Evolutionary conservation across 108 stramenopile species (phyloP).

Genomic region (Fragilariopsis cylindrus): DNA sequence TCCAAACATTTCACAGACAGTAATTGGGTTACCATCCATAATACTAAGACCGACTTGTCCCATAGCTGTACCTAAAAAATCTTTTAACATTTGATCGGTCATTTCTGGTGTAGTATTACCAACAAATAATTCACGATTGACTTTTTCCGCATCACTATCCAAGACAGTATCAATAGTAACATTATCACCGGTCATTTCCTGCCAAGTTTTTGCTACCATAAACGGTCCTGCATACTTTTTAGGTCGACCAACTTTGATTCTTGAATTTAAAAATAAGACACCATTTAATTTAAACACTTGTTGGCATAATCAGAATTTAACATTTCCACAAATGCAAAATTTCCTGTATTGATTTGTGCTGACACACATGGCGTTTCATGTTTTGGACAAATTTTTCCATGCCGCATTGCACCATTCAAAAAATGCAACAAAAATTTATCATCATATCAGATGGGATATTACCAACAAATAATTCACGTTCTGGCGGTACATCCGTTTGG

Average conservation of each 20-base stretch:
- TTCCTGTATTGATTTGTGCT: constrained; percentile 74
- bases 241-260: constrained; percentile 85
- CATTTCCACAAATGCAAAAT: constrained; percentile 92
- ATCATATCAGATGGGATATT: constrained; percentile 88
- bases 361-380: constrained; percentile 69
- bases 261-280: constrained; percentile 85
- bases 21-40: constrained; percentile 86
- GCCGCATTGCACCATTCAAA: constrained; percentile 92
- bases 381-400: constrained; percentile 68
- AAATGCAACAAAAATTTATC: constrained; percentile 82
- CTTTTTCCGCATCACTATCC: constrained; percentile 78
- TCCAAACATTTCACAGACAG: constrained; percentile 79
- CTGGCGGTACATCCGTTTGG: constrained; percentile 35
- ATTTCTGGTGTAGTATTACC: constrained; percentile 94
- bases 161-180: constrained; percentile 56
- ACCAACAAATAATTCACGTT: constrained; percentile 92
- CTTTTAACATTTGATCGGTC: constrained; percentile 86
- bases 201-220: constrained; percentile 77
- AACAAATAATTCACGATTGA: constrained; percentile 89
- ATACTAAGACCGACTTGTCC: constrained; percentile 80
- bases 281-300: constrained; percentile 83
- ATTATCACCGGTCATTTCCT: constrained; percentile 76
- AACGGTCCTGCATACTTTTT: constrained; percentile 87
- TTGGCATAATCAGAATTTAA: constrained; percentile 73
- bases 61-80: constrained; percentile 86